These are phyloP conservation scores for Metarhizium robertsii DNA, from an alignment of 2,329 filamentous ascomycete species.

Conservation along the genomic window DNA sequence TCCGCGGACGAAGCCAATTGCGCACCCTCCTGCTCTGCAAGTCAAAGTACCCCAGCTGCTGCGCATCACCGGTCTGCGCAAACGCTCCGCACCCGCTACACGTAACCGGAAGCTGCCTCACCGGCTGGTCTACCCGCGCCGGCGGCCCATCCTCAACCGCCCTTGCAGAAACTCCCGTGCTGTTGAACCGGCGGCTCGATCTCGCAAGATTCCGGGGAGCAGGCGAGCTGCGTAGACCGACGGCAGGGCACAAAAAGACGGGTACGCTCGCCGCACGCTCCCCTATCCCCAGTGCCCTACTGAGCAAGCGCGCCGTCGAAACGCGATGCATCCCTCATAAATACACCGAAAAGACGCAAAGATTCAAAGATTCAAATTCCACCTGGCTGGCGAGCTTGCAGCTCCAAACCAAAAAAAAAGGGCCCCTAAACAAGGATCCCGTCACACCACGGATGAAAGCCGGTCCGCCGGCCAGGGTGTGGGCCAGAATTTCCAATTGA, in stretches of 20 bases:
- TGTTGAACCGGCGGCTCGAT: constrained; percentile 10
- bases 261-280: constrained; percentile 32
- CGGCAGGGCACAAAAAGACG: constrained; percentile 37
- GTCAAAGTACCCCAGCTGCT: constrained; percentile 48
- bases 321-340: constrained; percentile 31
- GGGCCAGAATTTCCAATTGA: neutral
- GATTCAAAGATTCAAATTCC: too few relatives aligned
- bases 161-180: constrained; percentile 13
- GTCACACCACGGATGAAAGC: constrained; percentile 13
- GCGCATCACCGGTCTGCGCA: constrained; percentile 42
- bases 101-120: constrained; percentile 38
- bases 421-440: neutral
- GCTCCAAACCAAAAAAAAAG: neutral
- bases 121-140: neutral
- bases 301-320: constrained; percentile 32
- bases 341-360: neutral
- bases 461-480: constrained; percentile 8
- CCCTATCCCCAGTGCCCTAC: constrained; percentile 30
- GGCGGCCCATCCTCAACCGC: neutral
- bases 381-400: too few relatives aligned
- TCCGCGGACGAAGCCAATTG: constrained; percentile 29
- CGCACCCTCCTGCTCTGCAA: constrained; percentile 40
- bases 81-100: constrained; percentile 59
- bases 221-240: constrained; percentile 16
- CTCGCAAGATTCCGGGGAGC: constrained; percentile 9